Evolutionary conservation across 768 basidiomycete genomes (phyloP).

Genomic region (Boletus vermiculosoides): DNA sequence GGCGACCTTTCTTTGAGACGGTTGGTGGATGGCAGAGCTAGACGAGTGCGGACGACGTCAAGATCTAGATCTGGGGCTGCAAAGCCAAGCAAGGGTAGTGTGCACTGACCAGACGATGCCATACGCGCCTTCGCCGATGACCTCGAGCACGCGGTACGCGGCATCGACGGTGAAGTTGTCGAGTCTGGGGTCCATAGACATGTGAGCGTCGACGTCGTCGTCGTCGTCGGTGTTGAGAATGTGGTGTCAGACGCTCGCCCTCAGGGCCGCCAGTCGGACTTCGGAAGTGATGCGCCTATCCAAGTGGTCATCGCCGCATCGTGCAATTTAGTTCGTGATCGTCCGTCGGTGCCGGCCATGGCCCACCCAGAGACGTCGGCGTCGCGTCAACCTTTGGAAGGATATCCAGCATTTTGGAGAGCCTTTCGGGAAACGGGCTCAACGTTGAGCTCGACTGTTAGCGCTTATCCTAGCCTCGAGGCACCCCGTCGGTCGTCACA

Average conservation of each 20-base stretch:
- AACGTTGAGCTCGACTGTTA: not conserved
- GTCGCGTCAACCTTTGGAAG: not conserved
- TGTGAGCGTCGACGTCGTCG: conserved; percentile 9
- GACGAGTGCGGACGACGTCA: conserved; percentile 2
- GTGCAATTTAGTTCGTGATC: not conserved
- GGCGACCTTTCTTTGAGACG: conserved; percentile 82
- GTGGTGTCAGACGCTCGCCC: not conserved
- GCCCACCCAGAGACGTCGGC: not conserved
- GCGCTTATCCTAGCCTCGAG: not conserved
- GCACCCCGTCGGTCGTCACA: not conserved
- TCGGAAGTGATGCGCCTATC: conserved; percentile 14
- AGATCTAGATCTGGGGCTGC: not conserved
- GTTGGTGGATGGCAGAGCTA: conserved; percentile 73
- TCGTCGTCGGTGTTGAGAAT: conserved; percentile 10
- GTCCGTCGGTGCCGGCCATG: conserved; percentile 1
- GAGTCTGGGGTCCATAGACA: conserved; percentile 33
- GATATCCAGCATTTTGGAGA: no score
- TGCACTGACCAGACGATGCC: conserved; percentile 71
- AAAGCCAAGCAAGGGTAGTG: not conserved
- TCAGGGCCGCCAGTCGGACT: conserved; percentile 17
- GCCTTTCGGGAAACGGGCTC: not conserved
- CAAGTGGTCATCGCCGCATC: not conserved
- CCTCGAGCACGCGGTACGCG: conserved; percentile 72
- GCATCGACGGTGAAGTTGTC: conserved; percentile 50
- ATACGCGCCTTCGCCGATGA: conserved; percentile 94